A percentile compares a stretch with the other conserved stretches of the same genome.
These are phyloP conservation scores for Conringia planisiliqua DNA, from an alignment of 345 rosid species.

Conservation along the genomic window DNA sequence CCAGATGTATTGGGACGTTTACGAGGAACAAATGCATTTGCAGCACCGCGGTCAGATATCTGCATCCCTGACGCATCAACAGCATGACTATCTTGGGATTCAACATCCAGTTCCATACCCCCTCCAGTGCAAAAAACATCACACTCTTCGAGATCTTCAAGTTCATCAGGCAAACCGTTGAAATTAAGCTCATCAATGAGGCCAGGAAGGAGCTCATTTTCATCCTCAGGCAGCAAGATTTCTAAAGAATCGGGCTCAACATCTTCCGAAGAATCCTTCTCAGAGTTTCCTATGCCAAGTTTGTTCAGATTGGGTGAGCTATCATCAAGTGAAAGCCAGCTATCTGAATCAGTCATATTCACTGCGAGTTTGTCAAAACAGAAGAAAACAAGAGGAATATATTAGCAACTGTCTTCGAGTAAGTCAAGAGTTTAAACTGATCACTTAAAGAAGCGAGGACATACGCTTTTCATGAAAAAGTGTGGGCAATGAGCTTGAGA, in stretches of 20 bases:
- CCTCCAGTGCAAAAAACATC: constrained; percentile 86
- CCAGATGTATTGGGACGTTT: constrained; percentile 58
- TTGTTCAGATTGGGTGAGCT: constrained; percentile 46
- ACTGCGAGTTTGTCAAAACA: constrained; percentile 46
- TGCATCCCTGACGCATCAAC: constrained; percentile 46
- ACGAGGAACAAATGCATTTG: constrained; percentile 42
- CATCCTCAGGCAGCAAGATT: constrained; percentile 71
- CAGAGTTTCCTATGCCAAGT: constrained; percentile 44
- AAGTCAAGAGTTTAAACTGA: not conserved
- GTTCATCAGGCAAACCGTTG: constrained; percentile 50
- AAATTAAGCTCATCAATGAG: constrained; percentile 74
- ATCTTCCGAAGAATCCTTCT: constrained; percentile 49
- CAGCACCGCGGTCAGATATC: constrained; percentile 50
- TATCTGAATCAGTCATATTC: constrained; percentile 53
- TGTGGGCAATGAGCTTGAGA: constrained; percentile 84
- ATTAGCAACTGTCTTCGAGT: not conserved
- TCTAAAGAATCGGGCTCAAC: constrained; percentile 49
- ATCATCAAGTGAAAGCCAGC: constrained; percentile 47
- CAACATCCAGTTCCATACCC: constrained; percentile 81
- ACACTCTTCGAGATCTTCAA: constrained; percentile 80
- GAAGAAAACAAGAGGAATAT: not conserved
- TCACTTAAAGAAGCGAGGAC: not conserved
- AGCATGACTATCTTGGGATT: constrained; percentile 50
- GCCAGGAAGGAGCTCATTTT: constrained; percentile 86
- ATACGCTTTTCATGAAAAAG: constrained; percentile 74